These are phyloP conservation scores for Lactarius trivialis DNA, from an alignment of 768 basidiomycete species.

Conservation along the genomic window DNA sequence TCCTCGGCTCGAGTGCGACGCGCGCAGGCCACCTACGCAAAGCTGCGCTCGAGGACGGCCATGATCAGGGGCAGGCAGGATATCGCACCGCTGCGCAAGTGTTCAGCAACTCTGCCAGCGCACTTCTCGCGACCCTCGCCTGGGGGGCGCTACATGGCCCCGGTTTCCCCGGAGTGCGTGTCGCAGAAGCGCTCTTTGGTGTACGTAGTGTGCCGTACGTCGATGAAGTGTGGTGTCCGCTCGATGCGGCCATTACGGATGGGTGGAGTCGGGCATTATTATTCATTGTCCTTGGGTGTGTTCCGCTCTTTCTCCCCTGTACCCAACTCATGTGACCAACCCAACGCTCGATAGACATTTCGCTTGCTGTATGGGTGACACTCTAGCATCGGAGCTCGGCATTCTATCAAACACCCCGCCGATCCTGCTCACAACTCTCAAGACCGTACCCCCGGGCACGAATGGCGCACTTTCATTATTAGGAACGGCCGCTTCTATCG, in stretches of 20 bases:
- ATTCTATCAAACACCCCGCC: conserved; percentile 70
- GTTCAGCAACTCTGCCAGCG: conserved; percentile 69
- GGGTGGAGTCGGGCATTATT: conserved; percentile 58
- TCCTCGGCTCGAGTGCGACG: conserved; percentile 76
- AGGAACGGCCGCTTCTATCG: conserved; percentile 66
- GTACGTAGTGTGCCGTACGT: conserved; percentile 31
- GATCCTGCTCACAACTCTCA: conserved; percentile 70
- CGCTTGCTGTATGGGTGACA: conserved; percentile 85
- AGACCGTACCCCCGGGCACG: conserved; percentile 76
- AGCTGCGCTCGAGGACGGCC: conserved; percentile 68
- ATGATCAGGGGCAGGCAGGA: conserved; percentile 58
- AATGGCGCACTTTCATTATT: conserved; percentile 79
- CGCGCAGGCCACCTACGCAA: conserved; percentile 80
- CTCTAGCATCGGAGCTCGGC: conserved; percentile 88
- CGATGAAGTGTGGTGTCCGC: conserved; percentile 54
- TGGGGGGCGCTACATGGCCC: conserved; percentile 62
- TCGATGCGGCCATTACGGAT: conserved; percentile 36
- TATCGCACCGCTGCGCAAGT: conserved; percentile 79
- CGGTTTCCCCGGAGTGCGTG: conserved; percentile 28
- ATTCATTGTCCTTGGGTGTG: conserved; percentile 61
- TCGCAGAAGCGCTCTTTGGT: conserved; percentile 19
- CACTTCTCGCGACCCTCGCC: conserved; percentile 46
- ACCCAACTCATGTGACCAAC: background rate
- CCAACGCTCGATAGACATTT: conserved; percentile 54
- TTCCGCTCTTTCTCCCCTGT: background rate